Evolutionary conservation across 2,329 filamentous ascomycete genomes (phyloP).

Genomic region (Nigrospora sphaerica): DNA sequence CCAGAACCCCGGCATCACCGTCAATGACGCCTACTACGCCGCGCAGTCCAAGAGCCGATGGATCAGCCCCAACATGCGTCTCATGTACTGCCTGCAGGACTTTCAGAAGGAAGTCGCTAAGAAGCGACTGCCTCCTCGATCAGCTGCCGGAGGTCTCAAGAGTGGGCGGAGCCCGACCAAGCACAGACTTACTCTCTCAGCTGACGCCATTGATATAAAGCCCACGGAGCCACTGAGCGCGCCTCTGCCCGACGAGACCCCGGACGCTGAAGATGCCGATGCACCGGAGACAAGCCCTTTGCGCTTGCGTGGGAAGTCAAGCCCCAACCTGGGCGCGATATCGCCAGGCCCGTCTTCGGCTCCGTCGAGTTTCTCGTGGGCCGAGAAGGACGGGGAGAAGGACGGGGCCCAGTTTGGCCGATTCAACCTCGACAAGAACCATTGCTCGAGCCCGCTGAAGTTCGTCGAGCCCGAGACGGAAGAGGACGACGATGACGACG

Average conservation of each 20-base stretch:
- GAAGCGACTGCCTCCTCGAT: constrained; percentile 35
- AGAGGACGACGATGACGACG: neutral
- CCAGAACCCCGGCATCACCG: constrained; percentile 66
- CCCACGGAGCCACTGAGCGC: constrained; percentile 54
- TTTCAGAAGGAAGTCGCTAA: constrained; percentile 60
- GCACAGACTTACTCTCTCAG: constrained; percentile 54
- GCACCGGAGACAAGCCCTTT: constrained; percentile 35
- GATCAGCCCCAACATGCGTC: constrained; percentile 88
- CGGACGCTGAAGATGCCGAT: constrained; percentile 30
- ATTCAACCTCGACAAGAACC: constrained; percentile 28
- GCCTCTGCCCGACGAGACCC: constrained; percentile 48
- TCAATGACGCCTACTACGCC: constrained; percentile 77
- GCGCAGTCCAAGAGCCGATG: constrained; percentile 76
- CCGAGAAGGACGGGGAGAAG: constrained; percentile 38
- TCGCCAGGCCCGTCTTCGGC: constrained; percentile 61
- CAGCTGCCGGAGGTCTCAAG: constrained; percentile 38
- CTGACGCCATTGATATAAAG: constrained; percentile 45
- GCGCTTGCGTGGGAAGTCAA: constrained; percentile 46
- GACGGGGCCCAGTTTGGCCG: constrained; percentile 30
- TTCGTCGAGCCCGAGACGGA: constrained; percentile 22
- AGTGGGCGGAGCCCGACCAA: constrained; percentile 50
- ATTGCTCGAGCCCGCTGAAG: constrained; percentile 26
- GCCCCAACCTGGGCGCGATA: constrained; percentile 40
- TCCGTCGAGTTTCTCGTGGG: constrained; percentile 56
- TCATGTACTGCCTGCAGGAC: constrained; percentile 84